Evolutionary conservation across 495 filamentous ascomycete genomes (phyloP), one percentile per base, ranked within the genome.

Genomic region (Evernia prunastri): DNA sequence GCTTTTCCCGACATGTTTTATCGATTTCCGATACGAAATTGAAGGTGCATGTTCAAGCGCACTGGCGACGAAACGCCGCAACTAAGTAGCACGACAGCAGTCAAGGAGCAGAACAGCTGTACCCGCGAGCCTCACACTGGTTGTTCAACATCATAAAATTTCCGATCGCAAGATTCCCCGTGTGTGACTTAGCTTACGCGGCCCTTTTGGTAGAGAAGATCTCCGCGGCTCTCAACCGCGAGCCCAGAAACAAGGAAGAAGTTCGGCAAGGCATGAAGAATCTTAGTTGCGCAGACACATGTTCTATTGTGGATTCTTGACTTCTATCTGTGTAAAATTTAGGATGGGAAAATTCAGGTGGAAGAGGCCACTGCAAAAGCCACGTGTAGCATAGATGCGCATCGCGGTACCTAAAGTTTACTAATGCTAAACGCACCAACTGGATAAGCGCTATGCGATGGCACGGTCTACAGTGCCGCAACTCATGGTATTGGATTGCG

Each of bases 21-120:
- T 54, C 51, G 51, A 53, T 33, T 54, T 54, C 51, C 29, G 51
- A 54, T 11, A 54, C 7, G 51, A 54, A 54, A 18, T 33, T 54
- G 15, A 18, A 53, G 51, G 51, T 54, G 51, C 27, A 27, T 12
- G 11, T 35, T 33, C 51, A 54, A 54, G 51, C 51, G 51, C 51
- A 54, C 51, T 33, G 6, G 51, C 51, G 51, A 54, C 29, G 51
- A 54, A 54, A 33, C 51, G 51, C 51, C 29, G 51, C 51, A 54
- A 54, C 17, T 8, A 9, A 5, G 25, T 51, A 43, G 42, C 12
- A 47, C n/a, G 7, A 6, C 25, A 47, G 42, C 42, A 43, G n/a
- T 10, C 1, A 6, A 17, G 47, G 49, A 27, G 3, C 13, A 31
- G 11, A 25, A 13, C 0, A 49, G 0, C 45, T 49, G 12, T 13